A percentile compares a stretch with the other conserved stretches of the same genome.
Evolutionary conservation across 2,329 filamentous ascomycete genomes (phyloP).

Genomic region (Epichloe amarillans): DNA sequence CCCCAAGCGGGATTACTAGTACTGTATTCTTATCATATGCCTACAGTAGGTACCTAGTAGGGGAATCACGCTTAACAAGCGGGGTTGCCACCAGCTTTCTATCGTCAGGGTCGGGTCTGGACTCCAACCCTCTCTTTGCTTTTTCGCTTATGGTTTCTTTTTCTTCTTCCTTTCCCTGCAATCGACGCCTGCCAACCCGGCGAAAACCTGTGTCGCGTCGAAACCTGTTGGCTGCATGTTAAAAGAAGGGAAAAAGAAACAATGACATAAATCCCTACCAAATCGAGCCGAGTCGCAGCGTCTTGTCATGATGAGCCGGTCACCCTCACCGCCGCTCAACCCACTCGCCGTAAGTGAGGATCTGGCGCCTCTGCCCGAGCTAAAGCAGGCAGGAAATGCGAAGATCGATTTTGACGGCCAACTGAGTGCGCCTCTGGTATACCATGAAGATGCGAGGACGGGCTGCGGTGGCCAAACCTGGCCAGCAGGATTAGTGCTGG

Average conservation of each 20-base stretch:
- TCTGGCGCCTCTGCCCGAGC: conserved; percentile 44
- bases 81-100: too few relatives aligned
- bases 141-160: background rate
- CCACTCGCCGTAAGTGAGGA: conserved; percentile 39
- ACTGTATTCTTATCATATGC: too few relatives aligned
- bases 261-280: background rate
- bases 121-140: background rate
- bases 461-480: conserved; percentile 91
- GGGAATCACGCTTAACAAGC: too few relatives aligned
- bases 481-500: conserved; percentile 83
- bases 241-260: conserved; percentile 2
- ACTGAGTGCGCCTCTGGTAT: conserved; percentile 52
- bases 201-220: background rate
- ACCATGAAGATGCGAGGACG: conserved; percentile 74
- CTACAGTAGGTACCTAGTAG: too few relatives aligned
- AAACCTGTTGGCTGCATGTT: conserved; percentile 17
- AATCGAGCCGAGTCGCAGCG: background rate
- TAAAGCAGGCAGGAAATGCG: conserved; percentile 41
- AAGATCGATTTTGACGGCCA: conserved; percentile 58
- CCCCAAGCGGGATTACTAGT: too few relatives aligned
- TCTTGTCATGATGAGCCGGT: conserved; percentile 13
- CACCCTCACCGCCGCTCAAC: conserved; percentile 36
- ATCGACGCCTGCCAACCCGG: background rate
- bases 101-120: background rate
- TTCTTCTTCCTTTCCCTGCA: background rate